Evolutionary conservation across 768 basidiomycete genomes (phyloP).

Genomic region (Lactarius vividus): DNA sequence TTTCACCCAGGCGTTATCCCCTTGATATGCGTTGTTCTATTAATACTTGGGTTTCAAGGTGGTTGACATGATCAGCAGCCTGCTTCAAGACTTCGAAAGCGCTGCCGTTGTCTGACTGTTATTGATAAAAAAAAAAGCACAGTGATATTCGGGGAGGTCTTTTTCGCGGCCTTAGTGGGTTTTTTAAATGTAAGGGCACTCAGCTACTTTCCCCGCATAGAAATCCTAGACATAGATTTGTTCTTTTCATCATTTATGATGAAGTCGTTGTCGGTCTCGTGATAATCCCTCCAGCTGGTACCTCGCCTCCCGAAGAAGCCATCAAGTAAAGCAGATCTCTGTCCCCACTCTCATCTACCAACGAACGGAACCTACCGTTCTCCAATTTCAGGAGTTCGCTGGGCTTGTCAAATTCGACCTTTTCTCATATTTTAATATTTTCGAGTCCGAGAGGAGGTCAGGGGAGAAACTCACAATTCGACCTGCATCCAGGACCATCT

Average conservation of each 20-base stretch:
- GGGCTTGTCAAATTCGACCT: slow-evolving; percentile 49
- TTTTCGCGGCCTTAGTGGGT: background rate
- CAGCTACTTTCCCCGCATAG: background rate
- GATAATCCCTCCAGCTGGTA: background rate
- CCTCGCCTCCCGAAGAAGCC: slow-evolving; percentile 21
- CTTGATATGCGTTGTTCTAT: too few relatives aligned
- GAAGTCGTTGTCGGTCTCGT: background rate
- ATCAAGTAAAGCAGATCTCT: slow-evolving; percentile 36
- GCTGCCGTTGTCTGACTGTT: too few relatives aligned
- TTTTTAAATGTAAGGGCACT: background rate
- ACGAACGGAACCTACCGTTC: slow-evolving; percentile 35
- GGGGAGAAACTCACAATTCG: slow-evolving; percentile 35
- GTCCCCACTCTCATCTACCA: slow-evolving; percentile 43
- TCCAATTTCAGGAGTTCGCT: slow-evolving; percentile 40
- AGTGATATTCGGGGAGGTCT: background rate
- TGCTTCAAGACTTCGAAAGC: too few relatives aligned
- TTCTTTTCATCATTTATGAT: background rate
- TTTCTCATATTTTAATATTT: background rate
- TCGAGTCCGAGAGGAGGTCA: background rate
- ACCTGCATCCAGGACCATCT: slow-evolving; percentile 47
- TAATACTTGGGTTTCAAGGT: too few relatives aligned
- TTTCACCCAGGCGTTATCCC: too few relatives aligned
- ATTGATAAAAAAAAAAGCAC: background rate
- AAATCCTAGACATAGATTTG: too few relatives aligned
- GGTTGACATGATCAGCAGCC: background rate